These are phyloP conservation scores for Coelastrella sp. DNA, from an alignment of 139 green algal genomes.

Conservation along the genomic window DNA sequence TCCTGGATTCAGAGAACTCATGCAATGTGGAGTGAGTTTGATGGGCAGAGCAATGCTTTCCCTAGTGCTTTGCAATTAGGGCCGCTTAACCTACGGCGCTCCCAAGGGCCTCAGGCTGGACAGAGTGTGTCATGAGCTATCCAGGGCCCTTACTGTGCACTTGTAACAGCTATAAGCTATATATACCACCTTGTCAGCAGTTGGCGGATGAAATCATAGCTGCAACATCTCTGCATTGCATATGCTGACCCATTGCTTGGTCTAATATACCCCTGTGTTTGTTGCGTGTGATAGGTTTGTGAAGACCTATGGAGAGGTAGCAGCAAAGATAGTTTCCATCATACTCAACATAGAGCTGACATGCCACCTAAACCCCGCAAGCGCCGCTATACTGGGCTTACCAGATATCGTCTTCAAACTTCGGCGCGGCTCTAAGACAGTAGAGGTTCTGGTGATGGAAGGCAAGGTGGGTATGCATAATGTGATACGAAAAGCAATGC, in stretches of 20 bases:
- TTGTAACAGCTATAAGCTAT: too few relatives aligned
- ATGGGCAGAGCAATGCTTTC: not conserved
- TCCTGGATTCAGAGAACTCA: not conserved
- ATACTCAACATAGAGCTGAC: not conserved
- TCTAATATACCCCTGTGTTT: not conserved
- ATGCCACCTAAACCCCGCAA: not conserved
- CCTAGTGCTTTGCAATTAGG: not conserved
- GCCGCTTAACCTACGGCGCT: too few relatives aligned
- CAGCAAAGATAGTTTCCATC: not conserved
- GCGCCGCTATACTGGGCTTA: not conserved
- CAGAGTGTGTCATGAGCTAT: too few relatives aligned
- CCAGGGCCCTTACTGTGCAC: too few relatives aligned
- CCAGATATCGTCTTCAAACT: not conserved
- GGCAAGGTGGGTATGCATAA: not conserved
- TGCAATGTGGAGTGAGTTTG: not conserved
- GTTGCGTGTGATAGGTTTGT: not conserved
- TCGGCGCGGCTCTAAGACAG: not conserved
- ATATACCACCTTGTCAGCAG: too few relatives aligned
- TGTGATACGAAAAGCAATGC: not conserved
- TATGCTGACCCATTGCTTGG: too few relatives aligned
- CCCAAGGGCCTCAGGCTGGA: too few relatives aligned
- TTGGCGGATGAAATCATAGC: too few relatives aligned
- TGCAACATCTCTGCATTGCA: too few relatives aligned
- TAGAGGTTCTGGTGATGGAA: not conserved
- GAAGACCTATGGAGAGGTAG: not conserved